Base-by-base conservation (phyloP, 192 early-diverging fungal species). In the Podila horticola region DNA sequence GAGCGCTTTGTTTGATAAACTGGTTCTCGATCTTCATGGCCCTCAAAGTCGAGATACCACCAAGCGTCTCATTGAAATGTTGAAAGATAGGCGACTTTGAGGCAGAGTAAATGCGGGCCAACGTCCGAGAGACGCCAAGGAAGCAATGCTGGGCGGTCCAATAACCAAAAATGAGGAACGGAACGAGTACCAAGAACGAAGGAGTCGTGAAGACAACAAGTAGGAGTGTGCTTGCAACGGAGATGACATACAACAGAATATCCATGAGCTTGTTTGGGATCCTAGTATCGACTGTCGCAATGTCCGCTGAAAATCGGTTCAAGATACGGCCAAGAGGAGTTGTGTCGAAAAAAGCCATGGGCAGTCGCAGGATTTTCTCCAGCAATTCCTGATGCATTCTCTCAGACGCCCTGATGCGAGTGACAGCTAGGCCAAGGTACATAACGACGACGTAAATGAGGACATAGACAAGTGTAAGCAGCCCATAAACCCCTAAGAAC, bases 71-170 rank as follows among this genome's bases (percentile, higher is more conserved):
- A 60, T 86, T 84, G 57, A 87, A 88, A 60, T 75, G 83, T 6
- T 93, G 88, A 66, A 89, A 93, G 0, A 95, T 84, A 1, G 94
- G 94, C 13, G 88, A 90, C 20, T 92, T 87, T 8, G 93, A 85
- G 31, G 90, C 83, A 10, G 91, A 89, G 60, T 95, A 92, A 31
- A 95, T 77, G 19, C 93, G 86, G 50, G 91, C 93, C 50, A 95
- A 71, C 64, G 90, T 89, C 30, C 93, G 89, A 3, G 89, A 88
- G 8, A 88, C 87, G 1, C 84, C 49, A 57, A 92, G 81, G 82
- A 93, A 94, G 52, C 85, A 79, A 34, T 66, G 50, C 36, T 84
- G 61, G 19, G 85, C 63, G 33, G 82, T 58, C 28, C 79, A 83
- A 28, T 85, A 55, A 20, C 82, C 64, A 3, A 74, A 24, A n/a